Percentiles rank a stretch among this genome's conserved stretches.
These are phyloP conservation scores for Peribolospora baueri DNA, from an alignment of 768 basidiomycete species.

Conservation along the genomic window DNA sequence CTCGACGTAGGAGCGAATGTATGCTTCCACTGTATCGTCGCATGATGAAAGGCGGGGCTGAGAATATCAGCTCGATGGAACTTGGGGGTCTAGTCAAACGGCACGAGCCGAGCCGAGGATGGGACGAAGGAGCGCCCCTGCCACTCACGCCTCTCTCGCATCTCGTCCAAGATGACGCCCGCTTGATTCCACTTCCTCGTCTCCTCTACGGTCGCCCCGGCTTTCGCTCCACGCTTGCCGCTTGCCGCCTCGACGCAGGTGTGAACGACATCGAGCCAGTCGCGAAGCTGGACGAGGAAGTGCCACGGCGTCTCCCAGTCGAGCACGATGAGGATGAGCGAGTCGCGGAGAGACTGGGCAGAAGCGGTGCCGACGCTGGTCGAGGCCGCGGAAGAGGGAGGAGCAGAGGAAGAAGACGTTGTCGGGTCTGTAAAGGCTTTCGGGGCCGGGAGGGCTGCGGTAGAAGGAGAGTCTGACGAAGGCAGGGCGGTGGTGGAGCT, in stretches of 20 bases:
- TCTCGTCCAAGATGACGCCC: too few species aligned
- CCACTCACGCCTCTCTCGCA: too few species aligned
- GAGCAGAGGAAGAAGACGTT: conserved; percentile 20
- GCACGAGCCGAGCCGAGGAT: too few species aligned
- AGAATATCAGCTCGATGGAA: too few species aligned
- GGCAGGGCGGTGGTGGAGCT: background rate
- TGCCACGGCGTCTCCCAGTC: conserved; percentile 93
- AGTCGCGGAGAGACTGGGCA: conserved; percentile 33
- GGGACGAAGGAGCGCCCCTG: too few species aligned
- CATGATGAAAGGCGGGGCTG: too few species aligned
- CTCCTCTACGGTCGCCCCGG: background rate
- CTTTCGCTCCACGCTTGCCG: conserved; percentile 1
- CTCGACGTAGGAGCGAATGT: conserved; percentile 8
- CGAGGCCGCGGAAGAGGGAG: conserved; percentile 60
- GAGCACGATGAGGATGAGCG: conserved; percentile 55
- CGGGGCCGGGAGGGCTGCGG: conserved; percentile 55
- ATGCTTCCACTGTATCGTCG: conserved; percentile 6
- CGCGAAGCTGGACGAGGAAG: conserved; percentile 59
- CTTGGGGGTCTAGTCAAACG: too few species aligned
- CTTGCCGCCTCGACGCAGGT: conserved; percentile 28
- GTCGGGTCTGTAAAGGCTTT: conserved; percentile 8
- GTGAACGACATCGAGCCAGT: conserved; percentile 71
- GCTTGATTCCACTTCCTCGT: too few species aligned
- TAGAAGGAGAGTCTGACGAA: conserved; percentile 41
- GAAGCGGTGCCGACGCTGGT: conserved; percentile 19